These are phyloP conservation scores for Calonectria leucothoes DNA, from an alignment of 2,329 filamentous ascomycete species.

Conservation along the genomic window DNA sequence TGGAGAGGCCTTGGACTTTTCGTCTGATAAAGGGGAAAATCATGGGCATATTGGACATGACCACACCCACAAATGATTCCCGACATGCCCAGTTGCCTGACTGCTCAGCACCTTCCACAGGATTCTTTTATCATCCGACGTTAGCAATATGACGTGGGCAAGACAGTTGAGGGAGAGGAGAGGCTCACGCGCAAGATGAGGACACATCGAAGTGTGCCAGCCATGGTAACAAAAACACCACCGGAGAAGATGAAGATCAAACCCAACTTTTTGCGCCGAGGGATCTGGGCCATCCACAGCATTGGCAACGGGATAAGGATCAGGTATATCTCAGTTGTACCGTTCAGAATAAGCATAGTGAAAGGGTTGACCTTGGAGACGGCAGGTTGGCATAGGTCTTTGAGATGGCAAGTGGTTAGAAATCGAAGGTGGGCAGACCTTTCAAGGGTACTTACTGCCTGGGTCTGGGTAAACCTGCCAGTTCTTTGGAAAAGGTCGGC, in stretches of 20 bases:
- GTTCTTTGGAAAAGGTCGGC: conserved; percentile 46
- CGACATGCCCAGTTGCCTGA: background rate
- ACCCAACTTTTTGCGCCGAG: background rate
- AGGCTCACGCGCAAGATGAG: background rate
- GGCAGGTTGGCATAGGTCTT: background rate
- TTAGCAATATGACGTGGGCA: background rate
- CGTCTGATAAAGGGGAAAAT: background rate
- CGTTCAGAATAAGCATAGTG: background rate
- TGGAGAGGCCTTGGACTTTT: background rate
- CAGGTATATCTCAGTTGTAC: background rate
- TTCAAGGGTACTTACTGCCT: conserved; percentile 41
- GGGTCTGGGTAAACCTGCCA: conserved; percentile 55
- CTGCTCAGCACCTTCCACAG: background rate
- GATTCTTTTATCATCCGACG: background rate
- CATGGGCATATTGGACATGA: background rate
- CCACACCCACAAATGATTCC: background rate
- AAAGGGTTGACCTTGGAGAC: background rate
- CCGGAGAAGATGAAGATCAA: background rate
- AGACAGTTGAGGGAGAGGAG: too few species aligned
- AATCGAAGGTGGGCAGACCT: too few species aligned
- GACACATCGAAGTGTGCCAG: background rate
- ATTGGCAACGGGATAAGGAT: background rate
- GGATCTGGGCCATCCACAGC: background rate
- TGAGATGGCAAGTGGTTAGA: too few species aligned
- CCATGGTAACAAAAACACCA: background rate